Conservation (phyloP, 1,284 basidiomycete genomes). For the Austroboletus olivaceoglutinosus region DNA sequence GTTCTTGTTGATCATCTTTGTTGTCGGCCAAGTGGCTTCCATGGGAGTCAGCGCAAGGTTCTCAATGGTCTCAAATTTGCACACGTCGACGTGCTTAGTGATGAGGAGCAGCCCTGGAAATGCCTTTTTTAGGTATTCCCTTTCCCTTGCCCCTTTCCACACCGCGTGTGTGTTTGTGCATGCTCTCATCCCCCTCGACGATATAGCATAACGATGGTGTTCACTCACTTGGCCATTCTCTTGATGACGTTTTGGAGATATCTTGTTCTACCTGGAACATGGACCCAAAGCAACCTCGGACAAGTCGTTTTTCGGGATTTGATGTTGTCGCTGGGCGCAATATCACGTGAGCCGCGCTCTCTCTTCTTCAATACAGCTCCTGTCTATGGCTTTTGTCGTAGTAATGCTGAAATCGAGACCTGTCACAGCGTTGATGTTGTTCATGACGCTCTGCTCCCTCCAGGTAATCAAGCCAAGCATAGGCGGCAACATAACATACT, state of each 20-base stretch:
- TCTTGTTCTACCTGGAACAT: not conserved
- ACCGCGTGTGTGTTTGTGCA: not conserved
- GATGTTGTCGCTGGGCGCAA: not conserved
- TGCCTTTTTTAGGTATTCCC: not conserved
- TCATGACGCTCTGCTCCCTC: not conserved
- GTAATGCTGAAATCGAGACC: not conserved
- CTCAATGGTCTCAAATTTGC: conserved; percentile 2
- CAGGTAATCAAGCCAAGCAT: not conserved
- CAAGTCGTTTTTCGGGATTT: not conserved
- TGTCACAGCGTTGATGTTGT: not conserved
- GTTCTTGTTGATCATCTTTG: conserved; percentile 3
- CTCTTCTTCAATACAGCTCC: not conserved
- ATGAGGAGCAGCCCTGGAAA: not conserved
- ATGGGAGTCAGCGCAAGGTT: conserved; percentile 13
- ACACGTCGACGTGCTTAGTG: conserved; percentile 11
- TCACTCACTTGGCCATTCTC: conserved; percentile 5
- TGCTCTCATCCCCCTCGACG: not conserved
- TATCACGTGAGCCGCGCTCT: not conserved
- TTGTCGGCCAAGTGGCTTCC: conserved; percentile 5
- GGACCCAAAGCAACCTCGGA: not conserved
- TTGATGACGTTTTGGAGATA: conserved; percentile 6
- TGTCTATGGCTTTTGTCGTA: too few relatives aligned
- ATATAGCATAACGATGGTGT: conserved; percentile 12
- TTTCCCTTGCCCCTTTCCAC: not conserved
- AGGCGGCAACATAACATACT: not conserved